Evolutionary conservation across 805 yeast species (phyloP).

Genomic region (Maudiozyma pseudohumilis): DNA sequence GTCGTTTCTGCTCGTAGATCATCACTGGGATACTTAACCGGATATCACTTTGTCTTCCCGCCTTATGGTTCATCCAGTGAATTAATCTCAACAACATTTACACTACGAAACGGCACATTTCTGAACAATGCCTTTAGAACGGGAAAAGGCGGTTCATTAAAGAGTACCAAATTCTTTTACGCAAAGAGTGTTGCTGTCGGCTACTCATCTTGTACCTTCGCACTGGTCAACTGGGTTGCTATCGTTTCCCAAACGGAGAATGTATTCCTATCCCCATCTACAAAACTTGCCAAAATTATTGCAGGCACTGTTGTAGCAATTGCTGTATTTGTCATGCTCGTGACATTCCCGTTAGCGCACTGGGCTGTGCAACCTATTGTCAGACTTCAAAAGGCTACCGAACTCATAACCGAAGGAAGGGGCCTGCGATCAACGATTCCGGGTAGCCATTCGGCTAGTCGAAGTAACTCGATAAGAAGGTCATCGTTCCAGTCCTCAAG

Average conservation of each 20-base stretch:
- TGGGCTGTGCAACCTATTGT: constrained; percentile 79
- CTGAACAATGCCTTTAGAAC: constrained; percentile 30
- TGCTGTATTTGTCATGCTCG: constrained; percentile 59
- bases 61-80: constrained; percentile 21
- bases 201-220: constrained; percentile 37
- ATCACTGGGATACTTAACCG: constrained; percentile 19
- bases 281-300: constrained; percentile 54
- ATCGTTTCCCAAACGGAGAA: constrained; percentile 53
- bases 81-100: constrained; percentile 17
- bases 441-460: constrained; percentile 13
- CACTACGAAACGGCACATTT: constrained; percentile 27
- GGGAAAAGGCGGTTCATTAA: constrained; percentile 34
- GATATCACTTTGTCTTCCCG: constrained; percentile 36
- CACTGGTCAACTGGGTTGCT: constrained; percentile 57
- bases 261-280: constrained; percentile 53
- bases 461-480: constrained; percentile 14
- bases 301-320: constrained; percentile 71
- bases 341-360: constrained; percentile 78
- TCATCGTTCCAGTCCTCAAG: constrained; percentile 5
- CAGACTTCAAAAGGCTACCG: constrained; percentile 72
- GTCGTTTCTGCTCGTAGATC: constrained; percentile 24
- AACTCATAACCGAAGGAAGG: constrained; percentile 36
- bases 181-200: constrained; percentile 45
- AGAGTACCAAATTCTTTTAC: constrained; percentile 31
- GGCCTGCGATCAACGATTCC: constrained; percentile 28